A percentile compares a stretch with the other conserved stretches of the same genome.
phyloP scores from a whole-genome alignment of 2,329 filamentous ascomycete genomes.

The Penicillium palitans region DNA sequence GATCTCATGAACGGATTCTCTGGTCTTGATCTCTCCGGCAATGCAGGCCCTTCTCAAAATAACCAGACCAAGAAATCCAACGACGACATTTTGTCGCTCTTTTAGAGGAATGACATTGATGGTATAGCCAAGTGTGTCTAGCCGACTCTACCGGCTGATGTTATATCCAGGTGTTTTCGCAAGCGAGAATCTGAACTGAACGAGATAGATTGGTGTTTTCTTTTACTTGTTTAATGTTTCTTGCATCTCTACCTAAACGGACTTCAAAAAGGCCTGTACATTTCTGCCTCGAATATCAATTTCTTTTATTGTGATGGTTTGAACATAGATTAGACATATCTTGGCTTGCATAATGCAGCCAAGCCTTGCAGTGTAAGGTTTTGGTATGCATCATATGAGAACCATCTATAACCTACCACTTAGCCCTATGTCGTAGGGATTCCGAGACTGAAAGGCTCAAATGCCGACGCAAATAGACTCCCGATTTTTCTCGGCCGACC shows the following conservation, averaged over 20 bases:
- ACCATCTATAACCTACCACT: background rate
- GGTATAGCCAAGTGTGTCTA: constrained; percentile 13
- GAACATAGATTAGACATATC: background rate
- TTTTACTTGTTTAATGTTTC: constrained; percentile 23
- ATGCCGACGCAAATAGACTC: background rate
- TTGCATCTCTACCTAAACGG: constrained; percentile 18
- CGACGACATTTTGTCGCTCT: constrained; percentile 57
- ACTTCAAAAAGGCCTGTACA: constrained; percentile 27
- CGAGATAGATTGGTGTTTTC: constrained; percentile 27
- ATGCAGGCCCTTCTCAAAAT: constrained; percentile 26
- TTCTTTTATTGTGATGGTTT: constrained; percentile 1
- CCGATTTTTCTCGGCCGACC: background rate
- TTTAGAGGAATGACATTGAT: constrained; percentile 38
- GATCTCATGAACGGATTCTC: constrained; percentile 82
- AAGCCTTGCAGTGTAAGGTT: background rate
- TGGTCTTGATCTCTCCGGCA: constrained; percentile 70
- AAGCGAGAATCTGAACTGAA: constrained; percentile 27
- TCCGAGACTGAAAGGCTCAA: background rate
- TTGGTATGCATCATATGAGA: background rate
- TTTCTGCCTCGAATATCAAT: constrained; percentile 11
- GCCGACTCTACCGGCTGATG: constrained; percentile 7
- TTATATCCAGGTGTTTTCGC: constrained; percentile 26
- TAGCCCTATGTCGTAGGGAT: background rate
- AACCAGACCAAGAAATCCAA: constrained; percentile 51
- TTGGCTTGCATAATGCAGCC: background rate